phyloP scores from a whole-genome alignment of 768 basidiomycete genomes.

The Amyloporia xantha region DNA sequence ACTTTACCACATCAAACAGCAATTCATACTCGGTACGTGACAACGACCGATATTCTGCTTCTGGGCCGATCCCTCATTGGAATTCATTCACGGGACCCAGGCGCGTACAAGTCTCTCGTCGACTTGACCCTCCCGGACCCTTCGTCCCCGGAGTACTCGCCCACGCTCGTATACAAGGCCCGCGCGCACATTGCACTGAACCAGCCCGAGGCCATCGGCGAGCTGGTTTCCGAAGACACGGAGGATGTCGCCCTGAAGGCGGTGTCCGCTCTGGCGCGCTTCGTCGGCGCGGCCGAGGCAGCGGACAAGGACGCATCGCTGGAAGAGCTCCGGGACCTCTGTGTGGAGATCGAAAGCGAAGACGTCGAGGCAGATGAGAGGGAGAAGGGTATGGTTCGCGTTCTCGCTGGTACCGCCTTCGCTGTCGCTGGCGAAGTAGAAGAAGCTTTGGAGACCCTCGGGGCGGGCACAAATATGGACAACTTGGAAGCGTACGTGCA shows the following conservation, averaged over 20 bases:
- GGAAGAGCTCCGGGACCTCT: conserved; percentile 79
- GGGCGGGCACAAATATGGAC: conserved; percentile 54
- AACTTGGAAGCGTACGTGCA: conserved; percentile 81
- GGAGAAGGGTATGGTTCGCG: conserved; percentile 70
- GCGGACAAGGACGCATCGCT: conserved; percentile 51
- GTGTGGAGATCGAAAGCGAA: conserved; percentile 80
- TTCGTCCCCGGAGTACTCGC: conserved; percentile 56
- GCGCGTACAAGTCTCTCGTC: conserved; percentile 62
- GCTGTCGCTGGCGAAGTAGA: conserved; percentile 78
- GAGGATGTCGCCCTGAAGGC: conserved; percentile 69
- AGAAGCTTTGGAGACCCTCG: conserved; percentile 87
- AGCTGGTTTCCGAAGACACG: conserved; percentile 48
- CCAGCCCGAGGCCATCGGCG: conserved; percentile 47
- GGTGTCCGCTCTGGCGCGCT: conserved; percentile 66
- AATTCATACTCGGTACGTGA: conserved; percentile 61
- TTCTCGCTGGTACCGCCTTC: conserved; percentile 85
- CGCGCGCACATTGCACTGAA: conserved; percentile 71
- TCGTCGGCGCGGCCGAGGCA: conserved; percentile 32
- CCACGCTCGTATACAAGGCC: conserved; percentile 68
- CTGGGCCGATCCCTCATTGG: neutral
- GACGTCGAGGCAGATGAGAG: conserved; percentile 59
- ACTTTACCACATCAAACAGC: conserved; percentile 65
- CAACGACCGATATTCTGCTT: neutral
- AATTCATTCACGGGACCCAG: conserved; percentile 24
- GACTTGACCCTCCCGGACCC: conserved; percentile 50